A percentile compares a stretch with the other conserved stretches of the same genome.
phyloP scores from a whole-genome alignment of 345 rosid genomes.

The Acer negundo region DNA sequence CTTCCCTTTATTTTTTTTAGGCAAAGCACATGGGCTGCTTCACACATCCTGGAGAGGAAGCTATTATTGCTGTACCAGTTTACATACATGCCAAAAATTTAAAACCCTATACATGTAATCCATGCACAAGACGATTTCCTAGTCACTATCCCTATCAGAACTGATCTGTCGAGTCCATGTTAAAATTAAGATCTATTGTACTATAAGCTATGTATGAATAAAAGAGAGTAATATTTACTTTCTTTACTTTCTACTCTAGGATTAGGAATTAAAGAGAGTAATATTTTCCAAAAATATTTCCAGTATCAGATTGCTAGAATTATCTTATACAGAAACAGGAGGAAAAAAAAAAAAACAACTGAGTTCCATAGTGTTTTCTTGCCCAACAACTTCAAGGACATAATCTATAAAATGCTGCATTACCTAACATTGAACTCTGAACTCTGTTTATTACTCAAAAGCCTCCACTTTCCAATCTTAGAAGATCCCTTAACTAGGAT shows the following conservation, averaged over 20 bases:
- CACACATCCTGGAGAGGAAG: not conserved
- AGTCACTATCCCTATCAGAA: not conserved
- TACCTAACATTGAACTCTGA: conserved; percentile 34
- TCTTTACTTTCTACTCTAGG: not conserved
- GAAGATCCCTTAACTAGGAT: conserved; percentile 46
- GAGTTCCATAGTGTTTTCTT: not conserved
- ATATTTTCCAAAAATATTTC: not conserved
- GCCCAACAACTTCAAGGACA: not conserved
- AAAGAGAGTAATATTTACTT: too few relatives aligned
- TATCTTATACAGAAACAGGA: not conserved
- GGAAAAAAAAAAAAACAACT: too few relatives aligned
- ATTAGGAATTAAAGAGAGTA: not conserved
- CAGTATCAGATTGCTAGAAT: not conserved
- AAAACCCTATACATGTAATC: not conserved
- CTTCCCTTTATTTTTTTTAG: not conserved
- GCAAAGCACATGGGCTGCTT: not conserved
- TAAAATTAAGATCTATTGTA: not conserved
- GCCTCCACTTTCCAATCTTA: conserved; percentile 47
- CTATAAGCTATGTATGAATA: not conserved
- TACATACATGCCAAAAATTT: not conserved
- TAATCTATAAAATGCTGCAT: not conserved
- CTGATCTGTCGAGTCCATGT: not conserved
- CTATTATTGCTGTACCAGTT: not conserved
- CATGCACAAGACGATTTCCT: not conserved
- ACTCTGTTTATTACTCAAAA: conserved; percentile 26